phyloP scores from a whole-genome alignment of 441 rosid species.

The Pelargonium exstipulatum region DNA sequence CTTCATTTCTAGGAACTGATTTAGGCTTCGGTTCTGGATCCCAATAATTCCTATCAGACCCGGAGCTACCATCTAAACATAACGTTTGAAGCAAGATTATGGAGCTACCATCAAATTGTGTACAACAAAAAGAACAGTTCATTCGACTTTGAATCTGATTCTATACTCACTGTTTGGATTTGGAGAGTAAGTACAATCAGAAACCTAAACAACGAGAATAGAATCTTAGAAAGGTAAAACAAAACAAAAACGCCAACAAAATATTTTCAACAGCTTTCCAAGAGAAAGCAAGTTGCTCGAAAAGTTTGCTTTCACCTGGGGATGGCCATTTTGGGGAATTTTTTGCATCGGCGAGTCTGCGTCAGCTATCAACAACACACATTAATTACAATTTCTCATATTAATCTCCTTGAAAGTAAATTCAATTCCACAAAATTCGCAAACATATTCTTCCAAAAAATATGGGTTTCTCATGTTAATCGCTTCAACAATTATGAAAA shows the following conservation, averaged over 20 bases:
- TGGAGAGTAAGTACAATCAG: slow-evolving; percentile 60
- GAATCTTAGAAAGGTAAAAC: slow-evolving; percentile 32
- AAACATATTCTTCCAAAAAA: background rate
- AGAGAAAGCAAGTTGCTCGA: slow-evolving; percentile 20
- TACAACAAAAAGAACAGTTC: slow-evolving; percentile 21
- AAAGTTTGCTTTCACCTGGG: slow-evolving; percentile 54
- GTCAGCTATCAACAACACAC: slow-evolving; percentile 46
- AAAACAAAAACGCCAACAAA: slow-evolving; percentile 4
- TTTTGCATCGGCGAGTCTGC: slow-evolving; percentile 85
- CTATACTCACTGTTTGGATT: slow-evolving; percentile 56
- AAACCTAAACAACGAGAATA: slow-evolving; percentile 41
- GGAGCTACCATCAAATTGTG: slow-evolving; percentile 13
- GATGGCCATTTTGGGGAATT: slow-evolving; percentile 52
- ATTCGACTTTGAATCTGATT: slow-evolving; percentile 39
- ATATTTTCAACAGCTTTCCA: slow-evolving; percentile 23
- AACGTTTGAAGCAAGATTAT: slow-evolving; percentile 6
- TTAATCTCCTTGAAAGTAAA: slow-evolving; percentile 16
- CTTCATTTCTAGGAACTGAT: slow-evolving; percentile 44
- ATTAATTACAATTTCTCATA: slow-evolving; percentile 14
- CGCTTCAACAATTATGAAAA: no score
- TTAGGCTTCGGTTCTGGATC: slow-evolving; percentile 66
- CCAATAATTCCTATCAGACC: slow-evolving; percentile 63
- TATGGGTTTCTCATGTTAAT: no score
- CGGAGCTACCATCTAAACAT: slow-evolving; percentile 65
- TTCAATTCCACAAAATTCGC: slow-evolving; percentile 16